Evolutionary conservation across 2,329 filamentous ascomycete species (phyloP).

Genomic region (Chrysoporthe austroafricana): DNA sequence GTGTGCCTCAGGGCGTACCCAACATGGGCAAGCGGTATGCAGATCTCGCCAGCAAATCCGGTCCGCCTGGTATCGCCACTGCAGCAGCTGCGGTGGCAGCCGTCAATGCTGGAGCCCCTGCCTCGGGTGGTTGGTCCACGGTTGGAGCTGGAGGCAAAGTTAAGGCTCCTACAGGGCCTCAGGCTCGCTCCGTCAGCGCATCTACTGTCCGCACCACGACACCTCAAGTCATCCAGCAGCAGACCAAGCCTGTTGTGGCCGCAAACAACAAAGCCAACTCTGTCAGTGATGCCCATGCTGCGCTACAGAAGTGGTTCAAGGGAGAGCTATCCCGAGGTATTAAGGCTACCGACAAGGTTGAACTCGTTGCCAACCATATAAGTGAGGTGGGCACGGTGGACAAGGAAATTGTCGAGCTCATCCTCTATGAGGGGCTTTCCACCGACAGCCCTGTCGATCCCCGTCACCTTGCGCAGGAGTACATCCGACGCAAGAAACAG

Average conservation of each 20-base stretch:
- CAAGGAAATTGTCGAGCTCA: conserved; percentile 48
- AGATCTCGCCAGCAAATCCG: conserved; percentile 82
- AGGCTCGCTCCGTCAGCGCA: conserved; percentile 50
- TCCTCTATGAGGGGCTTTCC: conserved; percentile 92
- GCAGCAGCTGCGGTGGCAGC: conserved; percentile 44
- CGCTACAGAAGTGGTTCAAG: conserved; percentile 92
- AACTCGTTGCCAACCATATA: conserved; percentile 79
- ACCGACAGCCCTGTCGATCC: conserved; percentile 87
- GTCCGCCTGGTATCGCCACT: conserved; percentile 39
- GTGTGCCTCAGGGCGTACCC: conserved; percentile 49
- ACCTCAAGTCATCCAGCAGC: conserved; percentile 17
- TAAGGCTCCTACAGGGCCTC: conserved; percentile 69
- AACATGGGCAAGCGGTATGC: conserved; percentile 83
- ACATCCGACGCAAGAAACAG: conserved; percentile 87
- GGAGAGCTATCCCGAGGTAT: conserved; percentile 77
- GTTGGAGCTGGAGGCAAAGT: conserved; percentile 93
- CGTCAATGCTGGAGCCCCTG: conserved; percentile 26
- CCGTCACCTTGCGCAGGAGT: conserved; percentile 92
- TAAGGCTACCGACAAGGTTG: conserved; percentile 61
- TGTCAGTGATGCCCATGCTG: conserved; percentile 69
- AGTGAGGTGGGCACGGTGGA: conserved; percentile 57
- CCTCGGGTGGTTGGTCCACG: conserved; percentile 80
- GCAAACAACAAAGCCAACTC: conserved; percentile 46
- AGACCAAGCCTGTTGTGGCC: conserved; percentile 45
- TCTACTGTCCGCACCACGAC: conserved; percentile 32